Evolutionary conservation across 106 monocot species (phyloP), one percentile per base, ranked within the genome.

Genomic region (Dioscorea alata): DNA sequence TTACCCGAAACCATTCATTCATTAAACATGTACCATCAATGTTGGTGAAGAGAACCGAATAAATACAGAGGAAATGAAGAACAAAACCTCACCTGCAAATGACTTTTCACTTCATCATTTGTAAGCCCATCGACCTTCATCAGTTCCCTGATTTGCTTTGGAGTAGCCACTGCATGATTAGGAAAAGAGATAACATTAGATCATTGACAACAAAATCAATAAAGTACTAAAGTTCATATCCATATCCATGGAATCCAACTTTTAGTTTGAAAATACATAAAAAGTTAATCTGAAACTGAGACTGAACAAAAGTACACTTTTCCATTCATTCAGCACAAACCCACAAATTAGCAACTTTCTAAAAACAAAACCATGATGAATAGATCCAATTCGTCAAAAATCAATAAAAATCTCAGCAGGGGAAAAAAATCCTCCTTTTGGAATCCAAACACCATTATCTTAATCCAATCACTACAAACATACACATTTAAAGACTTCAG

Each of bases 61-160:
- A 42, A 42, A 10, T 61, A 2, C 14, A 20, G 2, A 54, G 54
- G 33, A 63, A 42, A 42, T 42, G 23, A 12, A 23, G 34, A 73
- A 6, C 35, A 22, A 33, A 35, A 58, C 35, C 33, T 18, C 51
- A 84, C 97, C 85, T 99, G 97, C 48, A 99, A 67, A 71, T 99
- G 97, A 75, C 97, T 99, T 65, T 99, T 99, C 19, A 99, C 97
- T 82, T 99, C 97, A 72, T 99, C 97, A 61, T 99, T 99, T 33
- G 92, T 90, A 22, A 99, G 84, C 4, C 97, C 92, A 49, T 99
- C 92, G 2, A 99, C 92, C 79, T 90, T 92, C 97, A 99, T 99
- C 81, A 99, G 56, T 50, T 99, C 97, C 65, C 97, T 84, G 60
- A 99, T 99, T 76, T 90, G 92, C 76, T 99, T 99, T 9, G 97